A percentile compares a stretch with the other conserved stretches of the same genome.
Evolutionary conservation across 2,329 filamentous ascomycete species (phyloP).

Genomic region (Diaporthe nobilis): DNA sequence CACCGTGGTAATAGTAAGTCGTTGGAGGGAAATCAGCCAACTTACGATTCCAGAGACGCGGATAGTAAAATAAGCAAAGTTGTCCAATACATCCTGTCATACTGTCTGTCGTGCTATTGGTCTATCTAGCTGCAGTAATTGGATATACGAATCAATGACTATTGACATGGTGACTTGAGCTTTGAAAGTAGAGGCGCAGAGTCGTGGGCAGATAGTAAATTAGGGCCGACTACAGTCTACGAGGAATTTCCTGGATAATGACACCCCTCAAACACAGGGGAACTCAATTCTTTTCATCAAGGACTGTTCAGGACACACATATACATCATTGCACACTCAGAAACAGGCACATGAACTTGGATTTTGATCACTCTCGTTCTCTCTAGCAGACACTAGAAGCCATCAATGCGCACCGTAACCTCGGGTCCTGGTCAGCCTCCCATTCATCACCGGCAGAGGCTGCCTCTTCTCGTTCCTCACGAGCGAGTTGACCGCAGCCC

Average conservation of each 20-base stretch:
- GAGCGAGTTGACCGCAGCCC: conserved; percentile 76
- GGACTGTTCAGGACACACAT: not conserved
- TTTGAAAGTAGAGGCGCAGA: not conserved
- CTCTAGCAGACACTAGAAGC: not conserved
- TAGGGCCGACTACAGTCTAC: not conserved
- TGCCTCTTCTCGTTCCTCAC: conserved; percentile 60
- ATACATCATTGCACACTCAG: not conserved
- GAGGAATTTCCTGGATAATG: too few species aligned
- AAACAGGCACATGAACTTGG: not conserved
- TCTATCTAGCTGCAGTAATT: not conserved
- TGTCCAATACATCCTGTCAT: not conserved
- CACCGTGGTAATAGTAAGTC: too few species aligned
- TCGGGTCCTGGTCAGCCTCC: conserved; percentile 42
- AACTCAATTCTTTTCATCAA: not conserved
- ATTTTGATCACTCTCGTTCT: not conserved
- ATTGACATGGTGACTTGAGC: not conserved
- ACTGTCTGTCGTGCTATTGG: not conserved
- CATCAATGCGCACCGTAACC: conserved; percentile 41
- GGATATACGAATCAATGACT: not conserved
- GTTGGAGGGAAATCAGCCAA: not conserved
- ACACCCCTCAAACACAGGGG: too few species aligned
- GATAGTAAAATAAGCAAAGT: too few species aligned
- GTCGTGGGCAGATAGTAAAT: not conserved
- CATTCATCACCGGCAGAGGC: conserved; percentile 54
- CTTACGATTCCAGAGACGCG: not conserved